Percentiles rank a stretch among this genome's conserved stretches.
These are phyloP conservation scores for Pseudogymnoascus sp. DNA, from an alignment of 2,329 filamentous ascomycete genomes.

Conservation along the genomic window DNA sequence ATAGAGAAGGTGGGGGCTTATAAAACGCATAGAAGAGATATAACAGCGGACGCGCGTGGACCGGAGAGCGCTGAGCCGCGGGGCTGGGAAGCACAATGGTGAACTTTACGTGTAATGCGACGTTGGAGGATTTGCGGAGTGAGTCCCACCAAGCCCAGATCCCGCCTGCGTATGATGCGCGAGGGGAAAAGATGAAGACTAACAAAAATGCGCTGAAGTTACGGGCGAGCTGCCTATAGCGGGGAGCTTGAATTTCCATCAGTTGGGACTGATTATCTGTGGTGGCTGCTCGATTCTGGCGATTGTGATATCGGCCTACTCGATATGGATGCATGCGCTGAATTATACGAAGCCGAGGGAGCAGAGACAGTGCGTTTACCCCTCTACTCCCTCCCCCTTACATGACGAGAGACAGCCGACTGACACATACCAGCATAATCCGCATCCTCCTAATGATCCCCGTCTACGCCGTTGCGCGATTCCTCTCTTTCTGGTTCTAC, in stretches of 20 bases:
- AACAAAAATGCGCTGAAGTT: slow-evolving; percentile 20
- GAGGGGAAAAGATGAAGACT: slow-evolving; percentile 12
- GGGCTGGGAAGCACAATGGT: neutral
- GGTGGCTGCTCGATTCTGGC: slow-evolving; percentile 42
- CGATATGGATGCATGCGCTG: slow-evolving; percentile 50
- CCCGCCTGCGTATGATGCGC: neutral
- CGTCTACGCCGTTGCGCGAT: slow-evolving; percentile 66
- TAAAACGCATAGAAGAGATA: neutral
- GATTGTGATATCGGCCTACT: slow-evolving; percentile 44
- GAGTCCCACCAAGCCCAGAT: slow-evolving; percentile 12
- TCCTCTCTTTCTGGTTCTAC: slow-evolving; percentile 67
- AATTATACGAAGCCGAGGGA: slow-evolving; percentile 54
- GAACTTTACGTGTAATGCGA: slow-evolving; percentile 25
- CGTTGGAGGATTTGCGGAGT: slow-evolving; percentile 31
- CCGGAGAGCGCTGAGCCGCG: neutral
- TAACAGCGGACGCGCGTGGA: neutral
- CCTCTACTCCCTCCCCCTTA: neutral
- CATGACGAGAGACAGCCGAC: neutral
- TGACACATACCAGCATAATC: slow-evolving; percentile 53
- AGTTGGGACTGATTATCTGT: slow-evolving; percentile 44
- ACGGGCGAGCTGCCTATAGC: slow-evolving; percentile 37
- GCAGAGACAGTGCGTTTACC: slow-evolving; percentile 42
- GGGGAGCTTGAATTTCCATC: slow-evolving; percentile 45
- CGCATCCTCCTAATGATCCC: slow-evolving; percentile 85
- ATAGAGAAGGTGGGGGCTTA: neutral